Base-by-base conservation (phyloP, 177 flowering plant species). In the Vitis hybrid region DNA sequence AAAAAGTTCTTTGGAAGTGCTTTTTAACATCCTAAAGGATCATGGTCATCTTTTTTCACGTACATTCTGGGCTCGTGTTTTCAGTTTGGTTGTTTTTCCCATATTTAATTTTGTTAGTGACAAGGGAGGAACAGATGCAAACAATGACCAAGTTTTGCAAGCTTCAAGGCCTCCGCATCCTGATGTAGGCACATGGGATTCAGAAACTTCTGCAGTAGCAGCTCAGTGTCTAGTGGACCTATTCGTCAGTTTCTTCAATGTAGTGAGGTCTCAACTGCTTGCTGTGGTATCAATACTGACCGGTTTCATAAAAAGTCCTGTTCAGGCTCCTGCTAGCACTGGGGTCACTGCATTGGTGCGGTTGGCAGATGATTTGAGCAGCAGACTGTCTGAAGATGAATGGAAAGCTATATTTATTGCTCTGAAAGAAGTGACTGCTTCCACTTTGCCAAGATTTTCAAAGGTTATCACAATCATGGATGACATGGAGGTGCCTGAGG, bases 11-110 rank as follows among this genome's bases (percentile, higher is more conserved):
- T 79, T 96, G 79, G 97, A 96, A 86, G 97, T 96, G 64, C 94
- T 96, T 24, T 96, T 94, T 68, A 90, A 94, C 81, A 96, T 94
- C 77, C 84, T 96, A 24, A 92, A 89, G 81, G 99, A 96, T 82
- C 99, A 96, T 76, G 99, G 99, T 54, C 89, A 87, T 80, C 93
- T 91, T 51, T 96, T 96, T 77, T 88, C 99, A 14, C 82, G 77
- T 52, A 65, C 82, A 20, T 94, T 94, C 61, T 96, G 97, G 98
- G 78, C 66, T 17, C 77, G 78, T 73, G 77, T 91, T 73, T 89
- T 87, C 77, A 84, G 73, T 59, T 83, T 88, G 50, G 84, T 92
- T 65, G 61, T 96, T 65, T 84, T 86, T 65, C 97, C 99, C n/a
- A 84, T 94, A 76, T 94, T 90, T 71, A 73, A 66, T 61, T 58